phyloP scores from a whole-genome alignment of 441 rosid genomes.

The Populus hybrid region DNA sequence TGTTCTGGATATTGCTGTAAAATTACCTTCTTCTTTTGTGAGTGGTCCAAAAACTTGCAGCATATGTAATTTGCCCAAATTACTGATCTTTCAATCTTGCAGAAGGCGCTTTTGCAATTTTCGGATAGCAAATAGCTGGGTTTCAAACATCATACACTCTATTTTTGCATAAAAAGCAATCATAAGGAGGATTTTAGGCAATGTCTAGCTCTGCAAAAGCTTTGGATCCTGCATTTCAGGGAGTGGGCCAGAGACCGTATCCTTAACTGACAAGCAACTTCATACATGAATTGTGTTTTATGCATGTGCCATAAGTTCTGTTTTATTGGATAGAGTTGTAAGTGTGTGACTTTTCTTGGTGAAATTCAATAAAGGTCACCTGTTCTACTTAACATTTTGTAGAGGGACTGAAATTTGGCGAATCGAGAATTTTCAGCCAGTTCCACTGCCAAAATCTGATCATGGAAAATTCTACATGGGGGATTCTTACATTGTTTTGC shows the following conservation, averaged over 20 bases:
- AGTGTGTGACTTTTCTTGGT: not conserved
- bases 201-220: conserved; percentile 83
- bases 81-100: conserved; percentile 19
- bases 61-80: not conserved
- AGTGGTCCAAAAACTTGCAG: not conserved
- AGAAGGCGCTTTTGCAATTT: conserved; percentile 22
- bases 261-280: conserved; percentile 33
- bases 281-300: conserved; percentile 1
- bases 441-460: conserved; percentile 78
- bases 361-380: conserved; percentile 5
- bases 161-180: conserved; percentile 13
- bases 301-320: not conserved
- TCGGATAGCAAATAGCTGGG: conserved; percentile 17
- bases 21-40: conserved; percentile 8
- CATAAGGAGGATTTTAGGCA: conserved; percentile 23
- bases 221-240: conserved; percentile 94
- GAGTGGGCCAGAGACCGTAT: conserved; percentile 94
- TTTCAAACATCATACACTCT: conserved; percentile 17
- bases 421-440: conserved; percentile 89
- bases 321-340: not conserved
- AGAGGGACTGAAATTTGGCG: conserved; percentile 99
- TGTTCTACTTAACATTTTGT: conserved; percentile 52
- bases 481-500: conserved; percentile 87
- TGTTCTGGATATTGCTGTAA: not conserved
- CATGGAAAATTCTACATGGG: conserved; percentile 96